These are phyloP conservation scores for Phytopythium litorale DNA, from an alignment of 352 stramenopile genomes.

Conservation along the genomic window DNA sequence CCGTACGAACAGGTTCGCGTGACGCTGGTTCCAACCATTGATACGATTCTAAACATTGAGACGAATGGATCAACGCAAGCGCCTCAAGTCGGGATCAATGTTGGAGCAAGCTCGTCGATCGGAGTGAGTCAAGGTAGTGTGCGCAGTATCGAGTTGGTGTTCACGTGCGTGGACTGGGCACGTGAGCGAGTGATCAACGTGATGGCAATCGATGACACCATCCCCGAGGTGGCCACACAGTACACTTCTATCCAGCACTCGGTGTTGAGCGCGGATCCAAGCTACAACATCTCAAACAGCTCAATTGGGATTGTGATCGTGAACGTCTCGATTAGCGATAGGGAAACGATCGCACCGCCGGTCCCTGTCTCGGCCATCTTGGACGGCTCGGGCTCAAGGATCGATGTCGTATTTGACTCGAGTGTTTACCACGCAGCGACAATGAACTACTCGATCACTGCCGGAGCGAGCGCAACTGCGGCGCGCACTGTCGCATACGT, in stretches of 20 bases:
- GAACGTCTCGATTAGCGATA: slow-evolving; percentile 53
- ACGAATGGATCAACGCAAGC: slow-evolving; percentile 13
- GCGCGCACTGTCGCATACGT: slow-evolving; percentile 19
- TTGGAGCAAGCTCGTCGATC: slow-evolving; percentile 18
- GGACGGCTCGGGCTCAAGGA: slow-evolving; percentile 43
- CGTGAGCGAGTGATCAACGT: slow-evolving; percentile 35
- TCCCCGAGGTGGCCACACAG: slow-evolving; percentile 56
- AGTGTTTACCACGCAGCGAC: slow-evolving; percentile 59
- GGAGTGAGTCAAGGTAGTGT: slow-evolving; percentile 6
- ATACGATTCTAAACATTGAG: slow-evolving; percentile 38
- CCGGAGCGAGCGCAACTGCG: background rate
- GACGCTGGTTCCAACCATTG: slow-evolving; percentile 28
- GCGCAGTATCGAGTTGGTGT: slow-evolving; percentile 40
- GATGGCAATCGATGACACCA: slow-evolving; percentile 58
- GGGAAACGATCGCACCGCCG: slow-evolving; percentile 55
- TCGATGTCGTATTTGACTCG: slow-evolving; percentile 63
- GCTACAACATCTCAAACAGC: slow-evolving; percentile 63
- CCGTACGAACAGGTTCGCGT: slow-evolving; percentile 61
- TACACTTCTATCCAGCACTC: slow-evolving; percentile 44
- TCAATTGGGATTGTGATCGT: slow-evolving; percentile 39
- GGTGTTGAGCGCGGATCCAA: slow-evolving; percentile 37
- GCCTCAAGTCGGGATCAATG: slow-evolving; percentile 28
- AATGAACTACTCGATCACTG: slow-evolving; percentile 38
- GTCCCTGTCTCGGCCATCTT: slow-evolving; percentile 43
- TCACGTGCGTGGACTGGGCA: slow-evolving; percentile 64